Base-by-base conservation (phyloP, 768 basidiomycete species). In the Leccinum fibrillosum region DNA sequence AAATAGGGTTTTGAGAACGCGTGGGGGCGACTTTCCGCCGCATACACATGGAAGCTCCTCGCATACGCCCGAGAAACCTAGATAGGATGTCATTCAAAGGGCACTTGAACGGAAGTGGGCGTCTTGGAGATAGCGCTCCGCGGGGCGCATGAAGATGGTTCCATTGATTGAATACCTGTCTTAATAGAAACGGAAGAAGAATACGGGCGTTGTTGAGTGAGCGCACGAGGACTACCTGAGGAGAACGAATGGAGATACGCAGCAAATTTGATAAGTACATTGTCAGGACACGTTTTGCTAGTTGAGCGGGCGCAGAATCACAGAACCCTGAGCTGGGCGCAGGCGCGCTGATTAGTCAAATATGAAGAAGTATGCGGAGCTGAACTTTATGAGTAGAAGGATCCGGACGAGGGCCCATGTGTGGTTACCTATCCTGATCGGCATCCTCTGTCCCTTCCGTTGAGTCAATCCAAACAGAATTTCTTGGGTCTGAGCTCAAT, bases 381-480 rank as follows among this genome's bases (percentile, higher is more conserved):
- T 89, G 53, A 35, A 5, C n/a, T 35, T 35, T 37, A 37, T 37
- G 35, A 37, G 35, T 37, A 37, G 9, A 52, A 25, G n/a, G 34
- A 11, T 23, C 32, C 19, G 6, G 25, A 15, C 25, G 21, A 54
- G 6, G 17, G 39, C 39, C n/a, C 8, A 8, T 12, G 3, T 42
- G 8, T 7, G 26, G 7, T 37, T 37, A 37, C 5, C 6, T 6
- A 35, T 89, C 86, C 61, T 85, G 85, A 68, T 86, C 88, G 0
- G 83, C 78, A 60, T 86, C 86, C 65, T 90, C 89, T 2, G 86
- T 5, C 86, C 86, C 45, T 76, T 76, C 0, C 80, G 79, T 11
- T 44, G 44, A 39, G 17, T 39, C 17, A n/a, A n/a, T 39, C 17
- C 8, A 9, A 39, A n/a, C 8, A 39, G 4, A 39, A 39, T 37